phyloP scores from a whole-genome alignment of 352 stramenopile species.

The Plasmopara muralis region DNA sequence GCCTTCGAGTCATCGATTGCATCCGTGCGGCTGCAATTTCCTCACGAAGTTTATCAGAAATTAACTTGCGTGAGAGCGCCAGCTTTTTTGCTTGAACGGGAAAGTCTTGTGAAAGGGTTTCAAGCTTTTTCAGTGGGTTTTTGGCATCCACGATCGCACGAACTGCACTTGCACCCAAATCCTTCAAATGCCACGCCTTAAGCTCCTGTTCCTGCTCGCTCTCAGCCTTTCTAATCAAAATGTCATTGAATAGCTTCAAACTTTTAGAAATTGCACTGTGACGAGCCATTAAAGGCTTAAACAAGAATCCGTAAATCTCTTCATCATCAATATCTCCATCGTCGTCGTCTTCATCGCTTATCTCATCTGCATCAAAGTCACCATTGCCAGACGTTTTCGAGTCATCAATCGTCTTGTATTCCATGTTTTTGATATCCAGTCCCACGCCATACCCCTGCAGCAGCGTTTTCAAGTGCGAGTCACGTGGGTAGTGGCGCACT shows the following conservation, averaged over 20 bases:
- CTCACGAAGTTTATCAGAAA: slow-evolving; percentile 42
- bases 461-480: slow-evolving; percentile 63
- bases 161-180: slow-evolving; percentile 80
- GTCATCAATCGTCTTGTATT: slow-evolving; percentile 95
- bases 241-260: slow-evolving; percentile 48
- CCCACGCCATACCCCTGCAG: slow-evolving; percentile 90
- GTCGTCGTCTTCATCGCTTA: slow-evolving; percentile 31
- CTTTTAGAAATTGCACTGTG: slow-evolving; percentile 37
- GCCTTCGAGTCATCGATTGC: slow-evolving; percentile 22
- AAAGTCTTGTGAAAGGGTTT: slow-evolving; percentile 87
- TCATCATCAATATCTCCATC: slow-evolving; percentile 41
- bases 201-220: slow-evolving; percentile 33
- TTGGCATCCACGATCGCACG: slow-evolving; percentile 63
- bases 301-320: slow-evolving; percentile 61
- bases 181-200: slow-evolving; percentile 85
- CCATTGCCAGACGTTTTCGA: slow-evolving; percentile 52
- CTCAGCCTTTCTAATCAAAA: slow-evolving; percentile 42
- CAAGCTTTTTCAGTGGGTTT: slow-evolving; percentile 71
- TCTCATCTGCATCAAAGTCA: slow-evolving; percentile 21
- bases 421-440: slow-evolving; percentile 96
- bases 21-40: slow-evolving; percentile 34
- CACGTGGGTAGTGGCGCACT: slow-evolving; percentile 65
- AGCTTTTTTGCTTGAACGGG: slow-evolving; percentile 75
- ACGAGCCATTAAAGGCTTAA: slow-evolving; percentile 42
- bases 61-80: slow-evolving; percentile 50